Evolutionary conservation across 2,329 filamentous ascomycete genomes (phyloP), one percentile per base, ranked within the genome.

Genomic region (Triangularia verruculosa): DNA sequence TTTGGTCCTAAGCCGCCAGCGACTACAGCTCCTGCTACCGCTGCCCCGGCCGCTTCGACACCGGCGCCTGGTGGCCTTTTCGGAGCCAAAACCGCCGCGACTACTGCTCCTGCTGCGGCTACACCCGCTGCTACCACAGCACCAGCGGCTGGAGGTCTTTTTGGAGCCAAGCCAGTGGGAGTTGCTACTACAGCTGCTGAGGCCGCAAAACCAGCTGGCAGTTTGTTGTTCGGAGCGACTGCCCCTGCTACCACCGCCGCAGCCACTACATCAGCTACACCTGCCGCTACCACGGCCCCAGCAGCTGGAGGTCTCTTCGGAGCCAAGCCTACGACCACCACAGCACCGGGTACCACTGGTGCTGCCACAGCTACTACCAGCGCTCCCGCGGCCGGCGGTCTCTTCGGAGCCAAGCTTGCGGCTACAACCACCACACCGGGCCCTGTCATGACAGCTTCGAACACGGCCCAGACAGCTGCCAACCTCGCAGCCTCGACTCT

Each of bases 401-500:
- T 68, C 13, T 68, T 68, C 22, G 25, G 25, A 24, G 15, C 20
- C 22, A 28, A 24, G 12, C 25, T 24, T 17, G 56, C 66, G 24
- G 56, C 64, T 27, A 56, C 77, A 13, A 67, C 76, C 25, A 63
- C 76, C 34, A 59, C 71, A 13, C 20, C 75, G 2, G 59, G 68
- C 13, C 12, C 67, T 1, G 59, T 63, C 9, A 59, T 72, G 20
- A 54, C 66, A 5, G 56, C 62, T 13, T 63, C 73, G n/a, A 60
- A 60, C 2, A 52, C 73, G 12, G 61, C 39, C 68, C 72, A 22
- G 74, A 76, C 74, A 11, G 70, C 75, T 57, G 63, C 72, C 11
- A 68, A 77, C 27, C 78, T 94, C 57, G 87, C 86, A 17, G 86
- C 88, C 27, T 96, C 93, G 1, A 96, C 91, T 3, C 82, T 86